These are phyloP conservation scores for Penicillium cinerascens DNA, from an alignment of 495 filamentous ascomycete species.

Conservation along the genomic window DNA sequence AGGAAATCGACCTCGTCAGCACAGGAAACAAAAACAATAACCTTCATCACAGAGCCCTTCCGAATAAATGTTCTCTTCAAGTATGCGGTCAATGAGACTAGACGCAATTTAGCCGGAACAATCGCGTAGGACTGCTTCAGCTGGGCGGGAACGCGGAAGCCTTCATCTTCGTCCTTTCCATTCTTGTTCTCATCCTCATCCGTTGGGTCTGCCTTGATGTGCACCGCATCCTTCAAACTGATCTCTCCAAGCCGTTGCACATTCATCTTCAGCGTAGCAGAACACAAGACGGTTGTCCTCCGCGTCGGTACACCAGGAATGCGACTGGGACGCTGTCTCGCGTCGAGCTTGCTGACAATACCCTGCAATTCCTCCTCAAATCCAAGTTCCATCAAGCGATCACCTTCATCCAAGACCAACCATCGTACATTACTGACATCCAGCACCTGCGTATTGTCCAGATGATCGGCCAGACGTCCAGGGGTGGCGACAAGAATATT, in stretches of 20 bases:
- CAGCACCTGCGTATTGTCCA: slow-evolving; percentile 85
- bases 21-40: slow-evolving; percentile 93
- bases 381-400: slow-evolving; percentile 93
- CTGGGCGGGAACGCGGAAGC: slow-evolving; percentile 85
- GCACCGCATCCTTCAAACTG: slow-evolving; percentile 86
- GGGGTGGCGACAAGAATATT: slow-evolving; percentile 96
- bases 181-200: slow-evolving; percentile 33
- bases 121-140: slow-evolving; percentile 86
- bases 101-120: slow-evolving; percentile 79
- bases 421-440: slow-evolving; percentile 87
- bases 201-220: slow-evolving; percentile 67
- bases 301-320: slow-evolving; percentile 63
- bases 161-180: slow-evolving; percentile 43
- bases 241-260: slow-evolving; percentile 90
- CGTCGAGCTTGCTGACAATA: slow-evolving; percentile 73
- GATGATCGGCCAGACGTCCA: slow-evolving; percentile 81
- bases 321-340: slow-evolving; percentile 39
- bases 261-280: slow-evolving; percentile 94
- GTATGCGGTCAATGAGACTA: slow-evolving; percentile 80
- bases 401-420: slow-evolving; percentile 93
- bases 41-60: slow-evolving; percentile 86
- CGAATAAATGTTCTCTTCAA: slow-evolving; percentile 83
- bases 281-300: slow-evolving; percentile 87
- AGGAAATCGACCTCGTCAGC: slow-evolving; percentile 97
- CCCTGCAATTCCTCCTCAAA: slow-evolving; percentile 85